Evolutionary conservation across 192 early-diverging fungal species (phyloP), one percentile per base, ranked within the genome.

Genomic region (Spizellomyces punctatus): DNA sequence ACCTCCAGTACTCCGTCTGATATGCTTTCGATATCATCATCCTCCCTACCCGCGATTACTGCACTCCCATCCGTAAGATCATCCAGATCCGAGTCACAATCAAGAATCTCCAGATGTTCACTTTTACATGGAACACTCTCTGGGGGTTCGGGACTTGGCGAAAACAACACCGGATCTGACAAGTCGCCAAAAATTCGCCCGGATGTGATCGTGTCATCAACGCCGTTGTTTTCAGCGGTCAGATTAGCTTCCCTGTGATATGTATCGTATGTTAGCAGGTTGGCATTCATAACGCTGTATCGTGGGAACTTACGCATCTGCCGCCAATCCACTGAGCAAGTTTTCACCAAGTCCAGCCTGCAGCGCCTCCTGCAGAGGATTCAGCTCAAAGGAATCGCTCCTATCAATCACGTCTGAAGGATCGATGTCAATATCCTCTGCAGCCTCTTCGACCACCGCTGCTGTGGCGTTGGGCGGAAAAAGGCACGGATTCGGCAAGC

Each of bases 351-450:
- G 47, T 9, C 36, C 57, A 7, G 17, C 58, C 48, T 67, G 66
- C 10, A 70, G 58, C 7, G 55, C 55, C 12, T 21, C 55, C 41
- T 70, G 68, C 41, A 70, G 58, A 6, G 68, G 68, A 46, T 70
- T 70, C 6, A 70, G 68, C 55, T 68, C 66, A 58, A 68, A 68
- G 21, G 63, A 46, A 46, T 16, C 63, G n/a, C 16, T 45, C 17
- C 46, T 10, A 6, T 57, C 58, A 46, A 57, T 12, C 17, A n/a
- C 47, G 45, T 68, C 55, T 17, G 66, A 52, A 3, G 16, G 12
- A 21, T 68, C 52, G 41, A 57, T n/a, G 12, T 68, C 54, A n/a
- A 46, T 43, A 46, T 46, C 9, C 8, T 64, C 12, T 0, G 19
- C 59, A 61, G 12, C 14, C 14, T 12, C 50, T n/a, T 54, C 14